A percentile compares a stretch with the other conserved stretches of the same genome.
Conservation (phyloP, 805 yeast genomes). For the Hagleromyces aurorensis region DNA sequence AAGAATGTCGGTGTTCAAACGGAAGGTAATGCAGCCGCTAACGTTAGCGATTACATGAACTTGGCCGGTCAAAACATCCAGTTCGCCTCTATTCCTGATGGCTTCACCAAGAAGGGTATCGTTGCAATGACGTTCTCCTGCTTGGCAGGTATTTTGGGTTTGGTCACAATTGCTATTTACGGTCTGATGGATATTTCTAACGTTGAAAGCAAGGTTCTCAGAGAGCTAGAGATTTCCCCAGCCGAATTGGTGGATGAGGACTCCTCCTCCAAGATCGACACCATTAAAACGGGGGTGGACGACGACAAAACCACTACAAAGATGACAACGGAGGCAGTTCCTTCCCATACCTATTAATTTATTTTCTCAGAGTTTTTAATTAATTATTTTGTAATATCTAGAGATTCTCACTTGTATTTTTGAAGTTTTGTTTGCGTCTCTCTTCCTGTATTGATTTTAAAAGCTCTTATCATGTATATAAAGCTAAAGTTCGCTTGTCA, state of each 20-base stretch:
- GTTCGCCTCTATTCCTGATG: slow-evolving; percentile 58
- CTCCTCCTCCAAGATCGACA: no score
- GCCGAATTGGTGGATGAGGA: slow-evolving; percentile 32
- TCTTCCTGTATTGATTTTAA: no score
- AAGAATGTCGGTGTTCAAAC: slow-evolving; percentile 41
- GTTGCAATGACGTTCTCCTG: slow-evolving; percentile 90
- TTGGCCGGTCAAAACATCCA: slow-evolving; percentile 72
- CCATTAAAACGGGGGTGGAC: no score
- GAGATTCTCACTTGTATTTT: no score
- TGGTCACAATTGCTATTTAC: slow-evolving; percentile 66
- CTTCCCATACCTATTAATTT: no score
- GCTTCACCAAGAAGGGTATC: slow-evolving; percentile 92
- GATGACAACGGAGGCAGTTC: no score
- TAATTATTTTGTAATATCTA: no score
- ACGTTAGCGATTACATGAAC: slow-evolving; percentile 53
- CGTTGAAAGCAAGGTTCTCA: slow-evolving; percentile 52
- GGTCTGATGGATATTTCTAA: slow-evolving; percentile 79
- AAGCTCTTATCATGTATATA: no score
- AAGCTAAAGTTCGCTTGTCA: no score
- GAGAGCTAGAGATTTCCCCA: slow-evolving; percentile 45
- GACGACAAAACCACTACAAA: no score
- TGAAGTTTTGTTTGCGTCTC: no score
- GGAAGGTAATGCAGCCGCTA: slow-evolving; percentile 88
- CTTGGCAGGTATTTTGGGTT: slow-evolving; percentile 77
- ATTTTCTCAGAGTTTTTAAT: no score